Conservation (phyloP, 2,329 filamentous ascomycete species). For the Fulvia fulva region DNA sequence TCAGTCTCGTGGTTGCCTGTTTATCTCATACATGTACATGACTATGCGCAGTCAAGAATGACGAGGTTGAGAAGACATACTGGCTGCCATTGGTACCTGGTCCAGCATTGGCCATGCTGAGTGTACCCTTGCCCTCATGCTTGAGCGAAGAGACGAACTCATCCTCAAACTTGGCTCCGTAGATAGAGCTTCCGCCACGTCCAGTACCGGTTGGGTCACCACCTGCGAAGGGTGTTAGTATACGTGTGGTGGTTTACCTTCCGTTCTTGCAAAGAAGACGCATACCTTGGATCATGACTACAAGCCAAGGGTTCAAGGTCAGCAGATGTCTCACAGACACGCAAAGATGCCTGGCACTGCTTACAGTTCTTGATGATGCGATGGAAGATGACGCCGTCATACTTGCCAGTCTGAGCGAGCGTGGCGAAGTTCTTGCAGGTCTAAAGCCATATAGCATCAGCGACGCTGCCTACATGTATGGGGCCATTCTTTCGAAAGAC, state of each 20-base stretch:
- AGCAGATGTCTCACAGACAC: no score
- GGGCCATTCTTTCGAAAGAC: background rate
- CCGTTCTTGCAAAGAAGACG: background rate
- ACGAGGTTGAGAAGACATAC: conserved; percentile 45
- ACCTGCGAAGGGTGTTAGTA: conserved; percentile 5
- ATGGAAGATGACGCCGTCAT: conserved; percentile 37
- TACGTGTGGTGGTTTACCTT: background rate
- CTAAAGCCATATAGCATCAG: conserved; percentile 11
- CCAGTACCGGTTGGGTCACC: conserved; percentile 34
- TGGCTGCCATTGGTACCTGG: conserved; percentile 91
- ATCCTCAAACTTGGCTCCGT: conserved; percentile 81
- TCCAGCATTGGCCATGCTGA: conserved; percentile 93
- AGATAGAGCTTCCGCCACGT: conserved; percentile 71
- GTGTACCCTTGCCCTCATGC: conserved; percentile 73
- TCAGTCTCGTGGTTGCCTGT: no score
- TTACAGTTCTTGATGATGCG: conserved; percentile 79
- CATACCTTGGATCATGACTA: no score
- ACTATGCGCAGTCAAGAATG: no score
- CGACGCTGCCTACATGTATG: background rate
- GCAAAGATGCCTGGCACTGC: conserved; percentile 64
- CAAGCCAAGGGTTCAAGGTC: no score
- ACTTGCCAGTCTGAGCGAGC: conserved; percentile 27
- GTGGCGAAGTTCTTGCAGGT: conserved; percentile 36
- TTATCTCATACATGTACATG: no score
- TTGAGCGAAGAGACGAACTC: conserved; percentile 76